Evolutionary conservation across 1,284 basidiomycete species (phyloP), one percentile per base, ranked within the genome.

Genomic region (Cutaneotrichosporon cavernicola): DNA sequence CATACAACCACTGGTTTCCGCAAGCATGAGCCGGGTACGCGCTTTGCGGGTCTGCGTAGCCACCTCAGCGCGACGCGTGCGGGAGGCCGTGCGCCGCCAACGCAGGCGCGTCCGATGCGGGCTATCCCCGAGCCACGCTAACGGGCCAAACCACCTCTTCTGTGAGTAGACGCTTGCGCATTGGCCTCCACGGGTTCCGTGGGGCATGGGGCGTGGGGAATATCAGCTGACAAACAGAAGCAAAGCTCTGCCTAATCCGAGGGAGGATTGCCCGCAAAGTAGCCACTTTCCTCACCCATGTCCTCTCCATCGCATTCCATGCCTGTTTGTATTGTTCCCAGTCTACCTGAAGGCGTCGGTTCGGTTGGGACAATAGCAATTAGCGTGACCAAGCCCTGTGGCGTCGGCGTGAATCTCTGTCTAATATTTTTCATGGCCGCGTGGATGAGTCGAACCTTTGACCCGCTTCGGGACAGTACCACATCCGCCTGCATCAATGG

Each of bases 1-100:
- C 51, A 53, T 31, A 53, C 51, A 14, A 53, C 51, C 51, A 32
- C 30, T 3, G 30, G 49, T 10, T 51, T 51, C 49, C 49, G 49
- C 21, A 26, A 51, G 49, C 49, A 51, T 22, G 49, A 26, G 21
- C 49, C 49, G 1, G 49, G 49, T 10, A 26, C 49, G 26, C 49
- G 49, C 22, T 51, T 51, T 14, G 49, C 10, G 13, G 49, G 49
- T 7, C 49, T 30, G 49, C 49, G 11, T 18, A 18, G n/a, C 16
- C 43, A 46, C 43, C 43, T 46, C 18, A 46, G n/a, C 18, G 43
- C 43, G 16, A 46, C 43, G 43, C 43, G 43, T 18, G 43, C 43
- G 1, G 43, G 43, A 16, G 43, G 43, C 3, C 43, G 43, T 18
- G 18, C 43, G 18, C 43, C 43, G 16, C 43, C 43, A 16, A 18